These are phyloP conservation scores for Wickerhamiella sergipiensis DNA, from an alignment of 805 yeast genomes.

Conservation along the genomic window DNA sequence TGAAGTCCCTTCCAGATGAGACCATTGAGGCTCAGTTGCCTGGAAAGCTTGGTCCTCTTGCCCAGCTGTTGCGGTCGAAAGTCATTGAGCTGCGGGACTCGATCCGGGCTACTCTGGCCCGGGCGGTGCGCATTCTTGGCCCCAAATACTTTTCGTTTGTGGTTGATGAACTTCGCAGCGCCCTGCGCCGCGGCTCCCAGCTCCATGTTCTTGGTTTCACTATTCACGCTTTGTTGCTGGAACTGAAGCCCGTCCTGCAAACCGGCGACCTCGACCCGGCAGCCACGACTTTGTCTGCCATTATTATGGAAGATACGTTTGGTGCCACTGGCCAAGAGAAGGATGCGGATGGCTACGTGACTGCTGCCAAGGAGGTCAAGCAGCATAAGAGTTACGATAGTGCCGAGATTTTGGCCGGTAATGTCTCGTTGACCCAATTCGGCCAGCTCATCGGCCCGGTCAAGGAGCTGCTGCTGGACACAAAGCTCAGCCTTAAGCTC, in stretches of 20 bases:
- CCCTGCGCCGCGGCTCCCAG: constrained; percentile 81
- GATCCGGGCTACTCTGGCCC: constrained; percentile 60
- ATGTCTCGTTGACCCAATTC: constrained; percentile 46
- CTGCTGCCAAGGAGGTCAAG: constrained; percentile 81
- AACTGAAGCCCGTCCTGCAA: constrained; percentile 28
- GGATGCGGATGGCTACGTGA: constrained; percentile 82
- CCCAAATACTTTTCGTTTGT: constrained; percentile 60
- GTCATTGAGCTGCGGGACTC: constrained; percentile 82
- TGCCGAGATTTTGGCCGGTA: constrained; percentile 60
- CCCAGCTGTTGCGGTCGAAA: constrained; percentile 75
- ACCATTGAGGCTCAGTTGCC: constrained; percentile 51
- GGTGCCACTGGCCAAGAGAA: constrained; percentile 90
- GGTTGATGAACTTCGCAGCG: constrained; percentile 61
- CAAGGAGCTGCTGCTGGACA: constrained; percentile 43
- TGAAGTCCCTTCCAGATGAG: constrained; percentile 47
- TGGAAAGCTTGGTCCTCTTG: constrained; percentile 69
- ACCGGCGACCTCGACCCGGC: constrained; percentile 64
- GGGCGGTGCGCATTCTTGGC: constrained; percentile 53
- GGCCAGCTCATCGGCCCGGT: constrained; percentile 53
- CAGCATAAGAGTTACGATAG: constrained; percentile 79
- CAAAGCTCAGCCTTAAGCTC: constrained; percentile 49
- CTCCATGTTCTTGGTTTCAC: constrained; percentile 85
- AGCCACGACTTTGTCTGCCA: constrained; percentile 44
- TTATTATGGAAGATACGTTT: constrained; percentile 84
- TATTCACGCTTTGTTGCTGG: constrained; percentile 55